Evolutionary conservation across 176 grass and related monocot genomes (phyloP), one percentile per base, ranked within the genome.

Genomic region (Phyllostachys edulis): DNA sequence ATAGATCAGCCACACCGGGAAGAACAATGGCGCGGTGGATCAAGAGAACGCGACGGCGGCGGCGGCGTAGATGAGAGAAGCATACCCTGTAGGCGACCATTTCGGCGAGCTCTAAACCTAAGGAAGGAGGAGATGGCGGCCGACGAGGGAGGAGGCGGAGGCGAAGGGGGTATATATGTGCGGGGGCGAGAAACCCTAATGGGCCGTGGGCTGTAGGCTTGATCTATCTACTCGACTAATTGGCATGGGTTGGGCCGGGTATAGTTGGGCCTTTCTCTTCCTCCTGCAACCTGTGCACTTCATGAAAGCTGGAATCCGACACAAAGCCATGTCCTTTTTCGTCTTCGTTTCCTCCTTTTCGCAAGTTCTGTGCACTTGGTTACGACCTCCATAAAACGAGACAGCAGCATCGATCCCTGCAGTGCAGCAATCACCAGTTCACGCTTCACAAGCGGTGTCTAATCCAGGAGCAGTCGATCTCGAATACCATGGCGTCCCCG

Each of bases 71-170:
- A 27, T 20, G 37, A 51, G 49, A 66, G 23, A 3, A 21, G 10
- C 82, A 92, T 90, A 97, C 94, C 94, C 87, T 94, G 79, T 92
- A 89, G 41, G 87, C 85, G 78, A 91, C 94, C 94, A 96, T 96
- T 85, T 56, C 78, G 59, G 75, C 71, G 79, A 79, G 66, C 51
- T 79, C 79, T 85, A 85, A 82, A 77, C 59, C 83, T 82, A 59
- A 65, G 38, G 15, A 59, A 71, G 38, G 10, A 27, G 57, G 38
- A 78, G 84, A 66, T 66, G 84, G 84, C 88, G 88, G 84, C 83
- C 66, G 84, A 67, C 84, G 29, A 39, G 73, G 57, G 27, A 32
- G 72, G 26, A 3, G 3, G 0, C 0, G 21, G 38, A 78, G 16
- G 59, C 20, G 4, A 5, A 72, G 5, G 74, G 60, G 66, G 39